These are phyloP conservation scores for Gilbertella persicaria DNA, from an alignment of 371 early-diverging fungal species.

Conservation along the genomic window DNA sequence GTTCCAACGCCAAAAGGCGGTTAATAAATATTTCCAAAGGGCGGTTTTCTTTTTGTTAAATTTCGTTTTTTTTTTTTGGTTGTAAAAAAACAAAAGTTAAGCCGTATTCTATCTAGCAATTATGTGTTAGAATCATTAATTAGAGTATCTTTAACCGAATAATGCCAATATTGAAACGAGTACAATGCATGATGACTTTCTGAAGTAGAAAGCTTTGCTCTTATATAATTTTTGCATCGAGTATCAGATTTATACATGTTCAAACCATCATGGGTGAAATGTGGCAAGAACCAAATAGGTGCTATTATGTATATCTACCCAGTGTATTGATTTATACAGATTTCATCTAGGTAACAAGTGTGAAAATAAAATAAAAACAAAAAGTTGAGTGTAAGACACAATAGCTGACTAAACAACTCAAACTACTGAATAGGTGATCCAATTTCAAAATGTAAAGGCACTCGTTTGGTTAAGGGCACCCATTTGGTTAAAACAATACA, in stretches of 20 bases:
- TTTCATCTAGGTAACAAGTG: conserved; percentile 5
- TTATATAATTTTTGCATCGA: conserved; percentile 13
- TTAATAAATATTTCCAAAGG: no score
- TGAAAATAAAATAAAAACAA: conserved; percentile 12
- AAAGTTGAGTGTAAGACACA: conserved; percentile 7
- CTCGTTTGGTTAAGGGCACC: neutral
- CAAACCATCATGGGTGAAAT: conserved; percentile 11
- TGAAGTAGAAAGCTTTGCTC: conserved; percentile 14
- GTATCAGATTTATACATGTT: conserved; percentile 14
- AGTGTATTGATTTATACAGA: conserved; percentile 13
- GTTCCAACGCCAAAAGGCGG: neutral
- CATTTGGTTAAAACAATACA: no score
- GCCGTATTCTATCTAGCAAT: no score
- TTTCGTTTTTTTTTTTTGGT: neutral
- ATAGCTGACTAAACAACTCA: conserved; percentile 3
- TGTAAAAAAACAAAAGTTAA: no score
- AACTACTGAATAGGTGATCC: conserved; percentile 1
- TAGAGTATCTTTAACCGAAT: conserved; percentile 12
- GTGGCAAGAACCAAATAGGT: conserved; percentile 9
- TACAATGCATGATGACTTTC: conserved; percentile 13
- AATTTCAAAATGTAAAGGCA: conserved; percentile 6
- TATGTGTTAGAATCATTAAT: no score
- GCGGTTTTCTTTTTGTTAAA: conserved; percentile 48
- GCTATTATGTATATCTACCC: conserved; percentile 15
- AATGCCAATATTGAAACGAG: no score